Evolutionary conservation across 1,139 yeast genomes (phyloP), one percentile per base, ranked within the genome.

Genomic region (Yarrowia galli): DNA sequence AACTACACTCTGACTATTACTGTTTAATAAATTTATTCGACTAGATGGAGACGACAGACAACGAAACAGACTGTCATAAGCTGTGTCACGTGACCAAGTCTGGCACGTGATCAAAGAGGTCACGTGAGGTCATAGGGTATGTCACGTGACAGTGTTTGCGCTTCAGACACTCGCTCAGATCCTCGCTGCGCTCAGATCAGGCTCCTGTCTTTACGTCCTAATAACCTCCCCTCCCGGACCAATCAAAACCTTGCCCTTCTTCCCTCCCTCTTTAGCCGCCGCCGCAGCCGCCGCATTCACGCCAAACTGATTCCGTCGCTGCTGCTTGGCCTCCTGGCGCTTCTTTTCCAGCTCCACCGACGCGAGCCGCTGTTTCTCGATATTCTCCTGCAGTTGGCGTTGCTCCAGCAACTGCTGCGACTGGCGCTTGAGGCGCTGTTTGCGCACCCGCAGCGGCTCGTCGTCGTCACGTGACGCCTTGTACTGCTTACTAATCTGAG

Each of bases 191-290:
- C 22, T 18, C 15, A 18, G 16, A 20, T 12, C 28, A 25, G 28
- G 28, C 28, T 25, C 28, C 32, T 28, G 32, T 28, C 32, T n/a
- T n/a, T 36, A 54, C 8, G 61, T 54, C 8, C 61, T n/a, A 16
- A 61, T 61, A 13, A 61, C 66, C 66, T 61, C 66, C 18, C 66
- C 66, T 8, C 66, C 66, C 5, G 66, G 66, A 1, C 66, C 66
- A 48, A 61, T 61, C 56, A 61, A 36, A 46, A 61, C 66, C 66
- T 61, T 61, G 25, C 56, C 66, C 56, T 61, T 61, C 56, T 48
- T 61, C 43, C 36, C 36, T 13, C 15, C 15, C n/a, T n/a, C n/a
- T n/a, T n/a, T n/a, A n/a, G n/a, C n/a, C 2, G 25, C 54, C 9
- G 10, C 51, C 9, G 22, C 38, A 1, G 63, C 46, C 5, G 49